phyloP scores from a whole-genome alignment of 257 asterid genomes.

The Solanum medicagineum region DNA sequence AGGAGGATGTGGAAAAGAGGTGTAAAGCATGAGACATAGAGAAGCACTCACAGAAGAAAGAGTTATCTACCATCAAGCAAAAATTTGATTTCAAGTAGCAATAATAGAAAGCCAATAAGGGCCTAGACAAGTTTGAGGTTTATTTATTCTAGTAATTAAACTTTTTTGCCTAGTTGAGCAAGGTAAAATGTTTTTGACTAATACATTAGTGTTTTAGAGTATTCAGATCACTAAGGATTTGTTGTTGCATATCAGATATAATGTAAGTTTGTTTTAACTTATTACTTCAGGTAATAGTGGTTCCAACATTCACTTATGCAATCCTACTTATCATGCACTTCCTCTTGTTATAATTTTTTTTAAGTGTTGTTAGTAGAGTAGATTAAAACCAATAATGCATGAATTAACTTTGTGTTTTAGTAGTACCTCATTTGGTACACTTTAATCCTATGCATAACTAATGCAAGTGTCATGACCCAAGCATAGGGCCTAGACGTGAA shows the following conservation, averaged over 20 bases:
- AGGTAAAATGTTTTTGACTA: neutral
- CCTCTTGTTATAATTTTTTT: too few relatives aligned
- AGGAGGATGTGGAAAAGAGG: constrained; percentile 42
- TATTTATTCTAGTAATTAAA: neutral
- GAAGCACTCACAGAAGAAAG: constrained; percentile 29
- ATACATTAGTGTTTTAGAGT: neutral
- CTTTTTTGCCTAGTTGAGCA: neutral
- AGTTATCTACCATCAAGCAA: neutral
- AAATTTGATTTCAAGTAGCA: neutral
- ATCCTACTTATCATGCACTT: too few relatives aligned
- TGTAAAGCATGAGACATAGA: constrained; percentile 26
- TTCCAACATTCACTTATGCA: neutral
- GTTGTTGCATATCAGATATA: neutral
- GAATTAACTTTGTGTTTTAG: too few relatives aligned
- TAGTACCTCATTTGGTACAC: too few relatives aligned
- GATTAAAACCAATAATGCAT: too few relatives aligned
- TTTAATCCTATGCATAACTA: too few relatives aligned
- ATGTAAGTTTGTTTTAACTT: neutral
- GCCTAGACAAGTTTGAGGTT: constrained; percentile 58
- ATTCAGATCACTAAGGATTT: neutral
- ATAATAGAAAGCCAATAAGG: constrained; percentile 26
- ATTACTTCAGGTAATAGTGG: neutral
- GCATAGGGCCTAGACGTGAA: too few relatives aligned
- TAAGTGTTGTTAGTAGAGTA: too few relatives aligned
- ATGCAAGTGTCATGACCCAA: too few relatives aligned